Percentiles rank a stretch among this genome's conserved stretches.
Evolutionary conservation across 345 rosid species (phyloP).

Genomic region (Rhizophora apiculata): DNA sequence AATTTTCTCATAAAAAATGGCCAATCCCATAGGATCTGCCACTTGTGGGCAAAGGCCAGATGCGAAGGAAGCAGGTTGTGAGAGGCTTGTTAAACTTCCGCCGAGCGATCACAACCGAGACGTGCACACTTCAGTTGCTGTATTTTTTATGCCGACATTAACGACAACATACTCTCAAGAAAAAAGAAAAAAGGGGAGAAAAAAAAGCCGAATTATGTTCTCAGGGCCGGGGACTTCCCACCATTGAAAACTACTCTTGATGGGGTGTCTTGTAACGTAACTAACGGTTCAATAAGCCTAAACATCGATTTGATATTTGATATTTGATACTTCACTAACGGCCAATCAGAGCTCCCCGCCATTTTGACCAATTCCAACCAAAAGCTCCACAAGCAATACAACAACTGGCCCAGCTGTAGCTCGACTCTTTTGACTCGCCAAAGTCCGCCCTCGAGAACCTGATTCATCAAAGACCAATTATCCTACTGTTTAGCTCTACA

Average conservation of each 20-base stretch:
- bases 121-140: background rate
- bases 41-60: too few species aligned
- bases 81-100: too few species aligned
- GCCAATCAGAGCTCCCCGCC: conserved; percentile 1
- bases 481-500: background rate
- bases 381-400: background rate
- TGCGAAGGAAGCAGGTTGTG: too few species aligned
- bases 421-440: conserved; percentile 11
- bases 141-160: background rate
- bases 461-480: background rate
- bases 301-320: background rate
- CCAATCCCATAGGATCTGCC: too few species aligned
- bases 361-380: conserved; percentile 3
- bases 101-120: background rate
- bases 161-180: background rate
- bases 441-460: background rate
- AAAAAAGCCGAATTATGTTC: too few species aligned
- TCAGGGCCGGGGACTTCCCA: too few species aligned
- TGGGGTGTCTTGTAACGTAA: too few species aligned
- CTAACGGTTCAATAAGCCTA: too few species aligned
- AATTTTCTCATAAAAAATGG: too few species aligned
- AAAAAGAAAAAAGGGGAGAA: too few species aligned
- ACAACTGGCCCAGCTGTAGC: conserved; percentile 1
- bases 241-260: too few species aligned
- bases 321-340: background rate